phyloP scores from a whole-genome alignment of 169 alveolate species.

The Ichthyophthirius multifiliis region DNA sequence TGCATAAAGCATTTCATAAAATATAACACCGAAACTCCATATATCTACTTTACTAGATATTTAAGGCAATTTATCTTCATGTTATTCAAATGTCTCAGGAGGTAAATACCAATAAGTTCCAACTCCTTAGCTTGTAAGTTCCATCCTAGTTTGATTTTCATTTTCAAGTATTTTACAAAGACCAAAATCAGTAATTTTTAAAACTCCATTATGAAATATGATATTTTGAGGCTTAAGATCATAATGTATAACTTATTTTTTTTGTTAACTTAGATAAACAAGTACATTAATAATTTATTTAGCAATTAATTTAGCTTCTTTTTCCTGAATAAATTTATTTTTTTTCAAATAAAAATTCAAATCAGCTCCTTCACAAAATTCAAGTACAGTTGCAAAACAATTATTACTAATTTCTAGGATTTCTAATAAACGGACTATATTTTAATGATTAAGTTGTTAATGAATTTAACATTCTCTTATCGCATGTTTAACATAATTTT shows the following conservation, averaged over 20 bases:
- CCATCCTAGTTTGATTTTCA: constrained; percentile 54
- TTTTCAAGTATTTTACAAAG: constrained; percentile 74
- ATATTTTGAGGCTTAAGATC: constrained; percentile 89
- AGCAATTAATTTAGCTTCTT: constrained; percentile 84
- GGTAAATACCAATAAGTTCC: constrained; percentile 91
- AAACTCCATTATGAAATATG: constrained; percentile 79
- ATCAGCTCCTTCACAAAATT: not conserved
- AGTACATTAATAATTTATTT: constrained; percentile 82
- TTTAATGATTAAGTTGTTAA: constrained; percentile 70
- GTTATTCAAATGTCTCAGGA: constrained; percentile 82
- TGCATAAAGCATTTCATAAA: constrained; percentile 85
- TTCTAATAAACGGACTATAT: constrained; percentile 84
- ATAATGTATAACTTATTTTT: constrained; percentile 81
- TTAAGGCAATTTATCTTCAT: constrained; percentile 51
- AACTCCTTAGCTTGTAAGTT: constrained; percentile 82
- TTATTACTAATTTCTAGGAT: constrained; percentile 82
- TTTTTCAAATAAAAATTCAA: constrained; percentile 1
- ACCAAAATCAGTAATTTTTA: constrained; percentile 90
- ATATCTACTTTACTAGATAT: constrained; percentile 86
- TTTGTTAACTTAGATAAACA: constrained; percentile 75
- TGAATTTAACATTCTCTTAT: constrained; percentile 86
- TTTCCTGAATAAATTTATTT: constrained; percentile 72
- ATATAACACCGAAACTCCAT: constrained; percentile 88
- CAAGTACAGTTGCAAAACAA: constrained; percentile 78
- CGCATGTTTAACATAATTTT: constrained; percentile 85